These are phyloP conservation scores for Taiozyma sp. DNA, from an alignment of 1,139 yeast species.

Conservation along the genomic window DNA sequence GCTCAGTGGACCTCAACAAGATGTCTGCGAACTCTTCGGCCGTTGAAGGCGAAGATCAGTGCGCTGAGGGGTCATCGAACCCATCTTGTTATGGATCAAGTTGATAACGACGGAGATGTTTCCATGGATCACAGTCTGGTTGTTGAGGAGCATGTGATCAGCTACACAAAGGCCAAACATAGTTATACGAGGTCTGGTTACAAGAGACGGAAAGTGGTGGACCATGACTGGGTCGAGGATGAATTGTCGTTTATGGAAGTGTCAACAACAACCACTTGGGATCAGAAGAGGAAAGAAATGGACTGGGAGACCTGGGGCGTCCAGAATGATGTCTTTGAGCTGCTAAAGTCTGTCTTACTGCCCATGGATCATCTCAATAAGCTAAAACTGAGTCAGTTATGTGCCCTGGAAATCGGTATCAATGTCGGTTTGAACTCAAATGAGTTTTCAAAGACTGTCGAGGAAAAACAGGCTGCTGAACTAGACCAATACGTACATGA, in stretches of 20 bases:
- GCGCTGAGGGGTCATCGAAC: neutral
- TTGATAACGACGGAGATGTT: neutral
- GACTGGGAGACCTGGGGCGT: constrained; percentile 1
- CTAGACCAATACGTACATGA: neutral
- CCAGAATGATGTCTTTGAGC: constrained; percentile 1
- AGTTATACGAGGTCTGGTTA: neutral
- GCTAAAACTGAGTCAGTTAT: constrained; percentile 5
- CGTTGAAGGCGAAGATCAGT: neutral
- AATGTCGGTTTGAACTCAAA: constrained; percentile 10
- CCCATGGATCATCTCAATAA: neutral
- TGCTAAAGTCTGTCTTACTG: neutral
- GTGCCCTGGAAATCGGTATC: constrained; percentile 12
- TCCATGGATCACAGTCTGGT: neutral
- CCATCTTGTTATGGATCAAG: neutral
- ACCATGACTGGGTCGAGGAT: neutral
- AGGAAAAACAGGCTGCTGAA: constrained; percentile 1
- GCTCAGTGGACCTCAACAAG: neutral
- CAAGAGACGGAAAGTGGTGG: neutral
- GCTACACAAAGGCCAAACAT: neutral
- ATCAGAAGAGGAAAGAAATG: neutral
- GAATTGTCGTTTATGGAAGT: neutral
- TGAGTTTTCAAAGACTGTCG: constrained; percentile 2
- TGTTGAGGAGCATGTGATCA: neutral
- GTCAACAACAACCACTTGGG: neutral
- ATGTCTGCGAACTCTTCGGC: neutral